Percentiles rank a stretch among this genome's conserved stretches.
phyloP scores from a whole-genome alignment of 306 rosid species.

The Trichosanthes cucumerina region DNA sequence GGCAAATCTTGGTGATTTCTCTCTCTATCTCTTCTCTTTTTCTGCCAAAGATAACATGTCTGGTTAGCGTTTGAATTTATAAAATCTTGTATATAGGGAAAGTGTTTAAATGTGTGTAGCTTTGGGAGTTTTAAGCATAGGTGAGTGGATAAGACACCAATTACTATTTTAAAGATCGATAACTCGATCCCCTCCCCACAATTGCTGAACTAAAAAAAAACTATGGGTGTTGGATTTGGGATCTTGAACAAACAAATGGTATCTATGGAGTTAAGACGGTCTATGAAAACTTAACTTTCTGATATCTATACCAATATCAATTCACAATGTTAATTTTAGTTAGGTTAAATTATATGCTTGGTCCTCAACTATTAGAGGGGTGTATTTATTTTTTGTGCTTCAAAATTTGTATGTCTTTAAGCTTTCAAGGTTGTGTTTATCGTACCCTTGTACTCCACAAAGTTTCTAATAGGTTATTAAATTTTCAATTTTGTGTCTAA shows the following conservation, averaged over 20 bases:
- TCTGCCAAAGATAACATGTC: neutral
- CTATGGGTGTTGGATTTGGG: neutral
- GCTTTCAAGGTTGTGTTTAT: neutral
- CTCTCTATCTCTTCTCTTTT: neutral
- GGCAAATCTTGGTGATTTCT: neutral
- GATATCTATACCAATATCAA: neutral
- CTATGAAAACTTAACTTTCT: neutral
- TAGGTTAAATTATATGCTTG: neutral
- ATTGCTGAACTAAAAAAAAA: too few relatives aligned
- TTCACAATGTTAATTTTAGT: neutral
- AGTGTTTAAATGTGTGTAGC: neutral
- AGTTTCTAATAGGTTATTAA: neutral
- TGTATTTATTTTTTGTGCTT: neutral
- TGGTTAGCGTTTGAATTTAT: neutral
- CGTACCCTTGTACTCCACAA: neutral
- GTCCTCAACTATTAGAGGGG: neutral
- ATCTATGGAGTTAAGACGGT: neutral
- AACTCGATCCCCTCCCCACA: too few relatives aligned
- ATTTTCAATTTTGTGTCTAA: neutral
- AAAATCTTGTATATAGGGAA: neutral
- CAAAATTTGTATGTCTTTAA: neutral
- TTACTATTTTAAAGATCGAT: too few relatives aligned
- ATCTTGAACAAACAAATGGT: too few relatives aligned
- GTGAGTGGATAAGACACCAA: too few relatives aligned
- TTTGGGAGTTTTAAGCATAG: neutral